These are phyloP conservation scores for Morella rubra DNA, from an alignment of 306 rosid genomes.

Conservation along the genomic window DNA sequence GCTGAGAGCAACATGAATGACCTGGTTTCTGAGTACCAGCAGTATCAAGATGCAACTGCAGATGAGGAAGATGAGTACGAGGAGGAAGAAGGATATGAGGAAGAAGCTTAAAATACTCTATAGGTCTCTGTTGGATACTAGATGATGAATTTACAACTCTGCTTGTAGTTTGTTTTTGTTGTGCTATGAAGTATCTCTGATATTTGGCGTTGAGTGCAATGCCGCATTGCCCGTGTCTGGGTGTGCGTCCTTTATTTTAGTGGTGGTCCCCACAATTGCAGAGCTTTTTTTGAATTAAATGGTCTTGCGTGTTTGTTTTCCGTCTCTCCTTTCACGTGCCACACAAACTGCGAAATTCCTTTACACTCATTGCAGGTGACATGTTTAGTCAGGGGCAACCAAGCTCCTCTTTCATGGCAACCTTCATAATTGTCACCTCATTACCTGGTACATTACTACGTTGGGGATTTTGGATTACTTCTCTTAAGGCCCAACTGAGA, in stretches of 20 bases:
- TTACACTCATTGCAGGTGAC: not conserved
- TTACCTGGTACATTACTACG: not conserved
- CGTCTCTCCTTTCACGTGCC: not conserved
- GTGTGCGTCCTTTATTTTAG: not conserved
- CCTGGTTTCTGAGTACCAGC: slow-evolving; percentile 55
- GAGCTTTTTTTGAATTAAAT: not conserved
- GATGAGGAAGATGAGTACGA: slow-evolving; percentile 55
- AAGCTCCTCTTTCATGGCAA: not conserved
- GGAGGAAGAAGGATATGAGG: slow-evolving; percentile 39
- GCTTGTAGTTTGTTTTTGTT: not conserved
- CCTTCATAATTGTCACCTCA: not conserved
- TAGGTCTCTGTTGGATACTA: not conserved
- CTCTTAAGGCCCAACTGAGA: not conserved
- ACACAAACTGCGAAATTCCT: not conserved
- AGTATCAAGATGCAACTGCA: slow-evolving; percentile 63
- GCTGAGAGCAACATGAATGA: slow-evolving; percentile 67
- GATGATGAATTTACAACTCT: slow-evolving; percentile 4
- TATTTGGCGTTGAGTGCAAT: not conserved
- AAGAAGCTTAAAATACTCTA: not conserved
- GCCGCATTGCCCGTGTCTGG: slow-evolving; percentile 7
- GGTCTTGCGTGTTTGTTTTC: too few relatives aligned
- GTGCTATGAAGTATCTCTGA: not conserved
- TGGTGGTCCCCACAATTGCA: not conserved
- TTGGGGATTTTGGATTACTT: not conserved
- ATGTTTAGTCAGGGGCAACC: not conserved